Evolutionary conservation across 805 yeast genomes (phyloP).

Genomic region (Metschnikowia anglica): DNA sequence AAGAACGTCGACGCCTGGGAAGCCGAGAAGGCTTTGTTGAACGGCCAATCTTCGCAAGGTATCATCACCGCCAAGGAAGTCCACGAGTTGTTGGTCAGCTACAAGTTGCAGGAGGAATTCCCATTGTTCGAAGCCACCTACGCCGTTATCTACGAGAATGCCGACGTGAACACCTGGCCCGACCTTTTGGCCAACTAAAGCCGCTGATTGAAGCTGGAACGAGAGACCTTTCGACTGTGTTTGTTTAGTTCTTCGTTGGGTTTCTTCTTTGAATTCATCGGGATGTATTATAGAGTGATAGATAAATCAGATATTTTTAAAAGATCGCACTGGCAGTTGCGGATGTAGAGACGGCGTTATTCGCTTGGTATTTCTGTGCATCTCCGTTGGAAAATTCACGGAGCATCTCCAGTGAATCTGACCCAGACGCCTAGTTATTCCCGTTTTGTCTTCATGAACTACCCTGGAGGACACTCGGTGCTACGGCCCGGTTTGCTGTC

Average conservation of each 20-base stretch:
- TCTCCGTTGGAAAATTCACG: too few relatives aligned
- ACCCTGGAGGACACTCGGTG: too few relatives aligned
- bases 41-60: constrained; percentile 49
- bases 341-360: too few relatives aligned
- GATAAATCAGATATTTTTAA: background rate
- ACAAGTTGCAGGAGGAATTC: constrained; percentile 35
- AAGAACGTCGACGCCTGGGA: constrained; percentile 41
- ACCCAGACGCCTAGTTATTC: too few relatives aligned
- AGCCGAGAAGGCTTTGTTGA: constrained; percentile 44
- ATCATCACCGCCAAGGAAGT: constrained; percentile 48
- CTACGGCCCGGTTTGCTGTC: too few relatives aligned
- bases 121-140: constrained; percentile 49
- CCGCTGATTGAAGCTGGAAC: constrained; percentile 8
- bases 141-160: constrained; percentile 42
- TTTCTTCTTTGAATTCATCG: constrained; percentile 5
- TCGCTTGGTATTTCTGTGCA: too few relatives aligned
- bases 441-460: too few relatives aligned
- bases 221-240: background rate
- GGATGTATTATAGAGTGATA: constrained; percentile 14
- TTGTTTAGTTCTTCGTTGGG: background rate
- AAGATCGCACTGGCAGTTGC: too few relatives aligned
- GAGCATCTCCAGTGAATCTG: too few relatives aligned
- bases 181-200: constrained; percentile 32
- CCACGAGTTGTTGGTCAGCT: constrained; percentile 43
- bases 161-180: constrained; percentile 43